A percentile compares a stretch with the other conserved stretches of the same genome.
phyloP scores from a whole-genome alignment of 371 early-diverging fungal genomes.

The Zychaea mexicana region DNA sequence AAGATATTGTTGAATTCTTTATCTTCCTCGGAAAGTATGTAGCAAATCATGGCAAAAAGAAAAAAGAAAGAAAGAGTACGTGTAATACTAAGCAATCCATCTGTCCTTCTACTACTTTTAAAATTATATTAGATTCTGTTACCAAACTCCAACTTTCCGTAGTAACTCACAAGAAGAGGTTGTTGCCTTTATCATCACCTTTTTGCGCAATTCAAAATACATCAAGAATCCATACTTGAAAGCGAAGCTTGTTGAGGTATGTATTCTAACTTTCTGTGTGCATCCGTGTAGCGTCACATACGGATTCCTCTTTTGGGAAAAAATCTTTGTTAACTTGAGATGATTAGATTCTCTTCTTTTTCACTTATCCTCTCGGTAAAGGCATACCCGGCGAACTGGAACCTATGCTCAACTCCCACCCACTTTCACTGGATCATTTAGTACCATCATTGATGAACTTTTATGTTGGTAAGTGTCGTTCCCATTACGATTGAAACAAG shows the following conservation, averaged over 20 bases:
- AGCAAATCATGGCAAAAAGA: neutral
- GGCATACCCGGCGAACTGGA: conserved; percentile 68
- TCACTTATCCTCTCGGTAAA: conserved; percentile 58
- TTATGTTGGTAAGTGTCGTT: conserved; percentile 73
- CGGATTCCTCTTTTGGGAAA: too few species aligned
- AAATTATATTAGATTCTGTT: conserved; percentile 47
- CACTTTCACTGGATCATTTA: conserved; percentile 71
- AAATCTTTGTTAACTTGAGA: too few species aligned
- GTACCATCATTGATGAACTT: conserved; percentile 84
- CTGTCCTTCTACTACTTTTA: too few species aligned
- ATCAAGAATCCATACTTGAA: conserved; percentile 95
- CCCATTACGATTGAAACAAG: neutral
- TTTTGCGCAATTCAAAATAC: conserved; percentile 74
- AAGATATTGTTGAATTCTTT: conserved; percentile 82
- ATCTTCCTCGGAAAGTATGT: conserved; percentile 63
- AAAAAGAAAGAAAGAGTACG: neutral
- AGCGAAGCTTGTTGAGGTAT: conserved; percentile 90
- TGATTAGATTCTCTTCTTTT: conserved; percentile 71
- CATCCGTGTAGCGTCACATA: neutral
- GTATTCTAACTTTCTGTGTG: neutral
- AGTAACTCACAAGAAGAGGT: conserved; percentile 68
- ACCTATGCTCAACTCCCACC: conserved; percentile 70
- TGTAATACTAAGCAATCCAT: neutral
- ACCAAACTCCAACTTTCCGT: conserved; percentile 62
- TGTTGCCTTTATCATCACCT: conserved; percentile 78